Base-by-base conservation (phyloP, 2,329 filamentous ascomycete species). In the Delphinella strobiligena region DNA sequence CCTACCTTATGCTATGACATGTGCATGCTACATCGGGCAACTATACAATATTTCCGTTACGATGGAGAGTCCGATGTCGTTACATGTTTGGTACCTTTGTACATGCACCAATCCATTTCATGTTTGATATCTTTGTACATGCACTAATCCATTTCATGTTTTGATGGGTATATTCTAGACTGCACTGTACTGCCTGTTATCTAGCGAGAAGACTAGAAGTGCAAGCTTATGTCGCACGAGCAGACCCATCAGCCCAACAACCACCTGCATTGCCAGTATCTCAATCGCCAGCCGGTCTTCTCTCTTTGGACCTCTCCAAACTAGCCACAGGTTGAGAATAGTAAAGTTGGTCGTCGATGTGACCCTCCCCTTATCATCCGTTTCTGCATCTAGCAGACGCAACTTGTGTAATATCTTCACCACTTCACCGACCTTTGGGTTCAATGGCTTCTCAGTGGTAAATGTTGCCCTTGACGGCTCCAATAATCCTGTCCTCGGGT, bases 291-390 rank as follows among this genome's bases (percentile, higher is more conserved):
- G 69, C 34, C 75, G 72, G 61, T 94, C 83, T 60, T 98, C 91
- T 46, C 83, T 75, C 69, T 93, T 74, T 2, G 91, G 88, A 0
- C 91, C 91, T 58, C 88, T 80, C 84, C 87, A 93, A 37, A 96
- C 84, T 46, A 98, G 68, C 89, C 89, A 98, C 41, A 98, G 71
- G 58, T 98, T 98, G 49, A 98, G 69, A 35, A 98, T 74, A 7
- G 91, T 98, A 47, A 98, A 72, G 61, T 98, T 98, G 48, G 78
- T 86, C 15, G 80, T 89, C 61, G 91, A 82, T 17, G 76, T 66
- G 51, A 96, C 81, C 48, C 70, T 64, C 7, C 83, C 84, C 40
- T 79, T 63, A 27, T 76, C 68, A 53, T 89, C 78, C 37, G 69
- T 72, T 44, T 69, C 75, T 31, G 94, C 64, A 34, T 75, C 71